Evolutionary conservation across 2,329 filamentous ascomycete genomes (phyloP).

Genomic region (Botryotinia globosa): DNA sequence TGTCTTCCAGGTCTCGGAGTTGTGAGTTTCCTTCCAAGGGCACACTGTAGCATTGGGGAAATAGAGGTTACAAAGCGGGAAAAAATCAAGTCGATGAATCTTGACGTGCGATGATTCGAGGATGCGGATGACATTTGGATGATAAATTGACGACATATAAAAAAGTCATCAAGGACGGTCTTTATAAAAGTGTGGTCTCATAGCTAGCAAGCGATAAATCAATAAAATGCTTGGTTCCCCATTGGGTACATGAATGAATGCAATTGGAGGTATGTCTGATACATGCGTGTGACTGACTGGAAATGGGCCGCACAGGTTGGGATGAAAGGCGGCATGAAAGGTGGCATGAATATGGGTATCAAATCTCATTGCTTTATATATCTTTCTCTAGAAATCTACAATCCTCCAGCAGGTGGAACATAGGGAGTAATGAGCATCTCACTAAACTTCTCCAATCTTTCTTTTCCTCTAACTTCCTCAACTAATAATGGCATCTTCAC

Average conservation of each 20-base stretch:
- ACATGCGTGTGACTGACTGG: neutral
- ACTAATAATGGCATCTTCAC: constrained; percentile 96
- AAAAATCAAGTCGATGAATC: neutral
- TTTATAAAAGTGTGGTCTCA: neutral
- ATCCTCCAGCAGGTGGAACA: constrained; percentile 55
- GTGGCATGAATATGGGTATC: constrained; percentile 14
- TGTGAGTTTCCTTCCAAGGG: neutral
- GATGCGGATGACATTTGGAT: neutral
- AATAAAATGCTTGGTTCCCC: neutral
- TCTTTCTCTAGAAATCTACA: constrained; percentile 28
- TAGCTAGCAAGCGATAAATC: neutral
- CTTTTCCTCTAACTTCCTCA: constrained; percentile 93
- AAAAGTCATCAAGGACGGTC: neutral
- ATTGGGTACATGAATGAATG: neutral
- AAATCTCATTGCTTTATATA: constrained; percentile 10
- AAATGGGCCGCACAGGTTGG: neutral
- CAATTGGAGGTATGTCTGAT: neutral
- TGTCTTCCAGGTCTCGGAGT: neutral
- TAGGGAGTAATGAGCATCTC: constrained; percentile 79
- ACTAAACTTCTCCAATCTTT: constrained; percentile 86
- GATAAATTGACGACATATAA: neutral
- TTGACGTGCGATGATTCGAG: neutral
- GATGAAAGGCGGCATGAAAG: neutral
- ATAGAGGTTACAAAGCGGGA: neutral
- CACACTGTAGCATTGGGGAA: neutral